Conservation (phyloP, 2,329 filamentous ascomycete species). For the Fusarium penzigii region DNA sequence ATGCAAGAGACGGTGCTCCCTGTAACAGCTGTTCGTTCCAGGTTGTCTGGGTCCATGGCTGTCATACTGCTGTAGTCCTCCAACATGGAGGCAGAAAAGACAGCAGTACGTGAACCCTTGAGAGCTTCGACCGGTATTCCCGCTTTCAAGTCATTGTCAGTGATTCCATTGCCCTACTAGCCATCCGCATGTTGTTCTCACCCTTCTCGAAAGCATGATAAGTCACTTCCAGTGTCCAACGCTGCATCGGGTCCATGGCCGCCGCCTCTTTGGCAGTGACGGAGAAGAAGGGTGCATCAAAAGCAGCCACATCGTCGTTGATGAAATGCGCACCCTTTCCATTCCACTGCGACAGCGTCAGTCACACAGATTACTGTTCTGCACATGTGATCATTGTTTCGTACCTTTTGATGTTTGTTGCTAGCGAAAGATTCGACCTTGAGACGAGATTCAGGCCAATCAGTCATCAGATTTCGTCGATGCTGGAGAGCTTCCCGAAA, state of each 20-base stretch:
- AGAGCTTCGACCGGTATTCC: conserved; percentile 34
- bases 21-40: conserved; percentile 33
- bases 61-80: conserved; percentile 38
- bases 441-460: conserved; percentile 1
- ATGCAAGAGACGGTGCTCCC: conserved; percentile 21
- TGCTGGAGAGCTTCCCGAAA: conserved; percentile 38
- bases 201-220: conserved; percentile 39
- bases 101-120: conserved; percentile 32
- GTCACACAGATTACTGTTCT: too few species aligned
- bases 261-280: conserved; percentile 7
- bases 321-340: conserved; percentile 6
- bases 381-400: too few species aligned
- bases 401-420: conserved; percentile 5
- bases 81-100: conserved; percentile 40
- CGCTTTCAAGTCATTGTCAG: conserved; percentile 7
- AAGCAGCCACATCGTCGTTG: conserved; percentile 33
- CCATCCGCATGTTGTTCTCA: neutral
- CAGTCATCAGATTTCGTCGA: neutral
- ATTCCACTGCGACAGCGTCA: neutral
- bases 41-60: conserved; percentile 36
- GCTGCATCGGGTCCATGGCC: conserved; percentile 39
- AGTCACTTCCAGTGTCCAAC: conserved; percentile 35
- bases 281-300: conserved; percentile 43
- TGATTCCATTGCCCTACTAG: too few species aligned
- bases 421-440: neutral